A percentile compares a stretch with the other conserved stretches of the same genome.
Evolutionary conservation across 2,329 filamentous ascomycete species (phyloP).

Genomic region (Alternaria sp.): DNA sequence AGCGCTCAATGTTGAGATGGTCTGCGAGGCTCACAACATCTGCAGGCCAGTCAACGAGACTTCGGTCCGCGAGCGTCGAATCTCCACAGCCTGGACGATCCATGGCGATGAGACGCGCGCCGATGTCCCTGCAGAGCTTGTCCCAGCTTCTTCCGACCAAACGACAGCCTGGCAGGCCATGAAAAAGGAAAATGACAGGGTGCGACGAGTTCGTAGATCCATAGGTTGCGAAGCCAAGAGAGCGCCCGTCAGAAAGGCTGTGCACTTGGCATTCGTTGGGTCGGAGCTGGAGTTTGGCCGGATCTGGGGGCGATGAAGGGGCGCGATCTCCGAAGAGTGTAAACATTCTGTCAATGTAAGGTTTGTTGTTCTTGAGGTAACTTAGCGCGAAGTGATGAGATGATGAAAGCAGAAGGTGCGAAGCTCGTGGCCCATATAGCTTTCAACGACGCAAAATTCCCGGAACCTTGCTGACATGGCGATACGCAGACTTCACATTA

Average conservation of each 20-base stretch:
- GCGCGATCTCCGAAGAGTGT: constrained; percentile 7
- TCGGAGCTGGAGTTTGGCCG: constrained; percentile 18
- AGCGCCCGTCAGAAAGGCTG: constrained; percentile 44
- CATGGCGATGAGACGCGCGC: constrained; percentile 48
- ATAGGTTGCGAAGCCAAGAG: constrained; percentile 50
- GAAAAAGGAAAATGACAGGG: constrained; percentile 48
- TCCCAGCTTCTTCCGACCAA: constrained; percentile 45
- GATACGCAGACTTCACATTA: background rate
- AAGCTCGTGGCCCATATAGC: background rate
- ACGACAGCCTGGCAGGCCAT: constrained; percentile 51
- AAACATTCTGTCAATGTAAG: constrained; percentile 1
- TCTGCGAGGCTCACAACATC: constrained; percentile 50
- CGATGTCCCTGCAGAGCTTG: constrained; percentile 32
- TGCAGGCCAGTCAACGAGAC: constrained; percentile 44
- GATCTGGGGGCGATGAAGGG: constrained; percentile 22
- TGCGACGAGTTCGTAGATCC: constrained; percentile 47
- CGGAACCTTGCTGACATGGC: background rate
- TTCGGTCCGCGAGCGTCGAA: constrained; percentile 38
- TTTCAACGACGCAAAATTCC: background rate
- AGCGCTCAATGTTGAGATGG: constrained; percentile 47
- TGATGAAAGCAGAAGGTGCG: background rate
- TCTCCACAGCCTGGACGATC: constrained; percentile 53
- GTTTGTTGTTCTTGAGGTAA: too few relatives aligned
- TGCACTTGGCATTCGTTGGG: constrained; percentile 20
- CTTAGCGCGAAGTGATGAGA: background rate